phyloP scores from a whole-genome alignment of 805 yeast species.

The Barnettozyma sucrosica region DNA sequence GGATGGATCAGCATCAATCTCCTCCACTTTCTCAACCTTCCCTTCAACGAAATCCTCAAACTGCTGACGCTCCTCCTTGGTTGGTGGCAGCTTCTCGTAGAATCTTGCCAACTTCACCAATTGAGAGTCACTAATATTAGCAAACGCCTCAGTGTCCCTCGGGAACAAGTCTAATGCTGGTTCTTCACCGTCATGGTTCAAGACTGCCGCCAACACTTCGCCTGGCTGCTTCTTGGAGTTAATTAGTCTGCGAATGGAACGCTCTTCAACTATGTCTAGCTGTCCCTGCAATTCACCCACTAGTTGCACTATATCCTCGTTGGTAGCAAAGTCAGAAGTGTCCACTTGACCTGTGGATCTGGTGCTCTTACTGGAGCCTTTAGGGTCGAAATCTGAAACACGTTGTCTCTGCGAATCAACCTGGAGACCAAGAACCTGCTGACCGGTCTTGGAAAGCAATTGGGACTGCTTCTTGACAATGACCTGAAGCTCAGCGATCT shows the following conservation, averaged over 20 bases:
- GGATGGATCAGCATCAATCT: constrained; percentile 25
- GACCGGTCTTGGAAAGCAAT: constrained; percentile 71
- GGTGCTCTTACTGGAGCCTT: constrained; percentile 7
- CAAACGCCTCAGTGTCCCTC: constrained; percentile 46
- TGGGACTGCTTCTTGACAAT: constrained; percentile 60
- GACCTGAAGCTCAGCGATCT: constrained; percentile 47
- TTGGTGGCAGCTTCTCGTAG: constrained; percentile 73
- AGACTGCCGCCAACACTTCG: constrained; percentile 56
- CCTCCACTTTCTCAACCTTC: constrained; percentile 36
- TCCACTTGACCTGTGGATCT: constrained; percentile 25
- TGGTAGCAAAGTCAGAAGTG: constrained; percentile 59
- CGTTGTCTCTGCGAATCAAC: constrained; percentile 44
- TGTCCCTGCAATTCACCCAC: constrained; percentile 91
- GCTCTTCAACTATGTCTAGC: constrained; percentile 69
- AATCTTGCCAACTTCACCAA: constrained; percentile 57
- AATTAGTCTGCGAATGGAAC: constrained; percentile 63
- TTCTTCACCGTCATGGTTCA: constrained; percentile 73
- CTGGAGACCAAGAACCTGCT: constrained; percentile 67
- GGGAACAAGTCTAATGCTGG: constrained; percentile 57
- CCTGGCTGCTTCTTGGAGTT: constrained; percentile 47
- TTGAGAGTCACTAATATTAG: constrained; percentile 36
- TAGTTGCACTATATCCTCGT: constrained; percentile 79
- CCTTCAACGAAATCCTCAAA: constrained; percentile 48
- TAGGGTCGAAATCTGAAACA: constrained; percentile 26
- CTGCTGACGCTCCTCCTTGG: constrained; percentile 45